Evolutionary conservation across 2,329 filamentous ascomycete species (phyloP), one percentile per base, ranked within the genome.

Genomic region (Colletotrichum tropicicola): DNA sequence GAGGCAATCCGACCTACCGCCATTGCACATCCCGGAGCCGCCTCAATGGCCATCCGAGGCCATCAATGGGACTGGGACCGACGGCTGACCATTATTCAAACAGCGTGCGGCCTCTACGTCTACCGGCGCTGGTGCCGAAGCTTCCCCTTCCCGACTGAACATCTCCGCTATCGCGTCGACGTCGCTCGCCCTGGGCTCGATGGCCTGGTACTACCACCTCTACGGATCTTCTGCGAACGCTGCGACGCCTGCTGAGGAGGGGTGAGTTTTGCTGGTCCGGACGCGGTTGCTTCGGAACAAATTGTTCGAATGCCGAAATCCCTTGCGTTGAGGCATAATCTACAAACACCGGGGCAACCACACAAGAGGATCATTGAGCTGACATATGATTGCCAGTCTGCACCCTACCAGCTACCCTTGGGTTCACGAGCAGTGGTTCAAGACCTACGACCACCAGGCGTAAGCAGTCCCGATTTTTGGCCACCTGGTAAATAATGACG

Each of bases 401-500:
- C 96, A 99, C 82, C 80, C 96, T 71, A 92, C 94, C 69, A 82
- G 90, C 75, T 98, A 98, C 82, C 96, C 96, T 69, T 99, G 96
- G 96, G 94, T 96, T 75, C 96, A 99, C 83, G 78, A 89, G 78
- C 91, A 96, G 83, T 94, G 91, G 87, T 85, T 89, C 81, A 98
- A 97, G 88, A 98, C 96, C 73, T 99, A 95, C 79, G 96, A 99
- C 77, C 95, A 98, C 84, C 91, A 92, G 83, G 91, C 94, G 92
- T 97, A 91, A 91, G 93, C 51, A 66, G 64, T 41, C 21, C 32
- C 27, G 8, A 19, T 56, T 37, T 51, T 48, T 49, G 23, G 39
- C 45, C 47, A 21, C 51, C 30, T 21, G n/a, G 21, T 21, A 32
- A 25, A 23, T 17, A 19, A 62, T 51, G 55, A 53, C 47, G 51